A percentile compares a stretch with the other conserved stretches of the same genome.
Conservation (phyloP, 1,284 basidiomycete species). For the Schizophyllum commune region DNA sequence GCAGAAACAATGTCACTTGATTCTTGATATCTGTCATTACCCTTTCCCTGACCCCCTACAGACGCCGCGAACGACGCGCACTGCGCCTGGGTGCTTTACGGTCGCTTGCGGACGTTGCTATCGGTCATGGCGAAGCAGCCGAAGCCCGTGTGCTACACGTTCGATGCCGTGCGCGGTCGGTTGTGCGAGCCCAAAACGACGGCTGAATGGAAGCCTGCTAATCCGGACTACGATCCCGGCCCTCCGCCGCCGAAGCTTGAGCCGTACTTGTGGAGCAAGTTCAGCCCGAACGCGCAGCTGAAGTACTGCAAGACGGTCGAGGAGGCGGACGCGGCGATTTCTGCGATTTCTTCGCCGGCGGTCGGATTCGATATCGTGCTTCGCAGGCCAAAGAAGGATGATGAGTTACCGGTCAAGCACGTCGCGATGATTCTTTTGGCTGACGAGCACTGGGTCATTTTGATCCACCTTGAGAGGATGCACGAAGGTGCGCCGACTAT, state of each 20-base stretch:
- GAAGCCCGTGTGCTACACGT: constrained; percentile 43
- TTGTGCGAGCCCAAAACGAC: constrained; percentile 33
- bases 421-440: neutral
- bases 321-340: neutral
- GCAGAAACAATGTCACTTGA: constrained; percentile 52
- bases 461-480: neutral
- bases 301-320: neutral
- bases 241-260: constrained; percentile 37
- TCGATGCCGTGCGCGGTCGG: constrained; percentile 40
- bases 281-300: neutral
- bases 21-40: constrained; percentile 4
- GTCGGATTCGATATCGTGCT: neutral
- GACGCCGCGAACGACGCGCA: constrained; percentile 71
- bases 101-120: constrained; percentile 33
- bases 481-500: neutral
- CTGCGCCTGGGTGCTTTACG: constrained; percentile 46
- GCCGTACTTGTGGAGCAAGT: neutral
- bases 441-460: neutral
- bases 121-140: constrained; percentile 31
- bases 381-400: no score
- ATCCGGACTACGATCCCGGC: constrained; percentile 65
- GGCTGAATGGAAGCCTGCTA: constrained; percentile 42
- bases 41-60: constrained; percentile 20
- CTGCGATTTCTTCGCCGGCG: neutral
- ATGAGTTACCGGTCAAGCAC: no score